Evolutionary conservation across 495 filamentous ascomycete species (phyloP).

Genomic region (Penicillium cinerascens): DNA sequence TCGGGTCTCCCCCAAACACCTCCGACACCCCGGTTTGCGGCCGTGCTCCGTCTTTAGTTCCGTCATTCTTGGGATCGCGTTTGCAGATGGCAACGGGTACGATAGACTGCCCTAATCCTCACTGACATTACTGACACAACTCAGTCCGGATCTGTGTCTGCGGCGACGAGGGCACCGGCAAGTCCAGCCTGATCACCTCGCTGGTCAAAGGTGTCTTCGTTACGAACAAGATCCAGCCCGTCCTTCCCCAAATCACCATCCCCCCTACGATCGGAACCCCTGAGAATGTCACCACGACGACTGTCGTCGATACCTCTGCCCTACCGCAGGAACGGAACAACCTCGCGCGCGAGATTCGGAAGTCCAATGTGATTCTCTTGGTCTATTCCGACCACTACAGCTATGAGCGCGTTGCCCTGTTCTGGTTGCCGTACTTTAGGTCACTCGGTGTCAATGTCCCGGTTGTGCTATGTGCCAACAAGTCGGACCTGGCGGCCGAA

Average conservation of each 20-base stretch:
- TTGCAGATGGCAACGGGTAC: constrained; percentile 38
- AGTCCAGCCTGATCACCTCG: constrained; percentile 52
- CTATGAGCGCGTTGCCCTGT: constrained; percentile 94
- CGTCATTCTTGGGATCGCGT: neutral
- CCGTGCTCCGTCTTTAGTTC: constrained; percentile 2
- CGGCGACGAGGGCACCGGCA: constrained; percentile 77
- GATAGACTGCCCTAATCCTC: neutral
- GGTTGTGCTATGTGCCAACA: constrained; percentile 95
- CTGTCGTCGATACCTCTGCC: constrained; percentile 94
- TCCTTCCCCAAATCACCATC: constrained; percentile 91
- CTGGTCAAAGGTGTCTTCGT: constrained; percentile 95
- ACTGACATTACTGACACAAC: constrained; percentile 9
- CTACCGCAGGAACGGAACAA: constrained; percentile 87
- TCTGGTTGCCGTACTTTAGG: constrained; percentile 97
- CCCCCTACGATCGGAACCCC: constrained; percentile 83
- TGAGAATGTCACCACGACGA: constrained; percentile 92
- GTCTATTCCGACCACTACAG: constrained; percentile 98
- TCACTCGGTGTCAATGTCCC: constrained; percentile 98
- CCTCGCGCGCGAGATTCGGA: constrained; percentile 88
- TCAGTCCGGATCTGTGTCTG: constrained; percentile 92
- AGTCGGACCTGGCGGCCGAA: constrained; percentile 74
- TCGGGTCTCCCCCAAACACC: neutral
- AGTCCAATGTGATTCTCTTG: constrained; percentile 94
- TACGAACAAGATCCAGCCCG: constrained; percentile 86
- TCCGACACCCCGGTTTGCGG: neutral